Evolutionary conservation across 164 flowering plant genomes (phyloP).

Genomic region (Magnolia officinalis): DNA sequence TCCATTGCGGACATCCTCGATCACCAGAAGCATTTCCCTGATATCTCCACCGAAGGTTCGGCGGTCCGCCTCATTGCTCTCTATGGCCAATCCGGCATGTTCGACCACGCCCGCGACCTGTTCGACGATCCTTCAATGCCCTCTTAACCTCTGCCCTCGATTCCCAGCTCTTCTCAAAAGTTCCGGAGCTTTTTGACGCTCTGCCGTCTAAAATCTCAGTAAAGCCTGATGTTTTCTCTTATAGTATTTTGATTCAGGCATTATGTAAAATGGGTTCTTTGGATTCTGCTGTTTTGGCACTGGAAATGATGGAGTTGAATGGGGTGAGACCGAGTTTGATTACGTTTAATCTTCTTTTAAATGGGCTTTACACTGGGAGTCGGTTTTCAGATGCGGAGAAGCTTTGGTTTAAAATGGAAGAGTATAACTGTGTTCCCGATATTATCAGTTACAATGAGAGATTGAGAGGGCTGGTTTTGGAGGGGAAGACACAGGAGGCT

Average conservation of each 20-base stretch:
- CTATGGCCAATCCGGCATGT: conserved; percentile 41
- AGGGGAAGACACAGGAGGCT: conserved; percentile 26
- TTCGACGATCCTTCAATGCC: conserved; percentile 56
- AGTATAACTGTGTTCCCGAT: conserved; percentile 25
- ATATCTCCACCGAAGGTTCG: conserved; percentile 28
- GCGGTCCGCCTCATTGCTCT: conserved; percentile 23
- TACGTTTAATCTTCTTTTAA: conserved; percentile 41
- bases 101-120: conserved; percentile 41
- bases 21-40: conserved; percentile 34
- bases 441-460: conserved; percentile 27
- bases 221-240: conserved; percentile 31
- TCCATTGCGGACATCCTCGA: conserved; percentile 37
- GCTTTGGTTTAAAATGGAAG: conserved; percentile 38
- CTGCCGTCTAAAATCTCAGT: conserved; percentile 26
- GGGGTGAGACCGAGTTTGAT: conserved; percentile 36
- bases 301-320: conserved; percentile 36
- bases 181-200: conserved; percentile 30
- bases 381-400: conserved; percentile 37
- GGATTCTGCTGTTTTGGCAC: conserved; percentile 30
- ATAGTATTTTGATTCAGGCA: conserved; percentile 36
- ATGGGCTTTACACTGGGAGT: conserved; percentile 22
- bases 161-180: conserved; percentile 27
- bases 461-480: conserved; percentile 27
- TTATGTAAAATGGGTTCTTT: conserved; percentile 32
- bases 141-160: conserved; percentile 34